Evolutionary conservation across 768 basidiomycete species (phyloP), one percentile per base, ranked within the genome.

Genomic region (Pulveroboletus frians): DNA sequence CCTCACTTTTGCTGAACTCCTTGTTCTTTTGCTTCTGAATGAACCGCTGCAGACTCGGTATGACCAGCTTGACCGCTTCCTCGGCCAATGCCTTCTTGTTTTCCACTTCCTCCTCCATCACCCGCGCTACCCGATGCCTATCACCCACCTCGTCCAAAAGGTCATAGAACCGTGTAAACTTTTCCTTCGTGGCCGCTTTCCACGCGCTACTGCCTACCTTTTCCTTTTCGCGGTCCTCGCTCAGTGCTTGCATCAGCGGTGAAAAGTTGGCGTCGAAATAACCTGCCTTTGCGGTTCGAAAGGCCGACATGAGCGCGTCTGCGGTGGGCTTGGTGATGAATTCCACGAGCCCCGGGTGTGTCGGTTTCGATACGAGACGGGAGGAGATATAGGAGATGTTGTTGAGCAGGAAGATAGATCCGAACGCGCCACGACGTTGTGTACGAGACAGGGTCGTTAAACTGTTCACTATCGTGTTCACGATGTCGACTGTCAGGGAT

Each of bases 261-360:
- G 84, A 81, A 65, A 87, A 90, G 67, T 89, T 92, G 20, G 84
- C 73, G 52, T 91, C 89, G 51, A 89, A 89, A 66, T 92, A 92
- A 5, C 75, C 84, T 9, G 88, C 86, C 65, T 90, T 90, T 38
- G 89, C 84, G 1, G 82, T 89, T 32, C 89, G 81, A 70, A 23
- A 88, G 50, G 79, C 81, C 5, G 83, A 84, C 52, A 80, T 77
- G 26, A 92, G 73, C 17, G 73, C 55, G 18, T 88, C 85, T 39
- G 77, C 70, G 0, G 85, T 76, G 1, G 81, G 76, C 26, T 76
- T 76, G 10, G 86, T 80, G 32, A 92, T 66, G 13, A 88, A 64
- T 8, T 73, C 61, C 13, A 70, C 64, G 3, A 85, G 67, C 0
- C 68, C 64, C 1, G 75, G 67, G 51, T 79, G 70, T 14, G 66